Percentiles rank a stretch among this genome's conserved stretches.
phyloP scores from a whole-genome alignment of 2,329 filamentous ascomycete species.

The Tolypocladium amazonense region DNA sequence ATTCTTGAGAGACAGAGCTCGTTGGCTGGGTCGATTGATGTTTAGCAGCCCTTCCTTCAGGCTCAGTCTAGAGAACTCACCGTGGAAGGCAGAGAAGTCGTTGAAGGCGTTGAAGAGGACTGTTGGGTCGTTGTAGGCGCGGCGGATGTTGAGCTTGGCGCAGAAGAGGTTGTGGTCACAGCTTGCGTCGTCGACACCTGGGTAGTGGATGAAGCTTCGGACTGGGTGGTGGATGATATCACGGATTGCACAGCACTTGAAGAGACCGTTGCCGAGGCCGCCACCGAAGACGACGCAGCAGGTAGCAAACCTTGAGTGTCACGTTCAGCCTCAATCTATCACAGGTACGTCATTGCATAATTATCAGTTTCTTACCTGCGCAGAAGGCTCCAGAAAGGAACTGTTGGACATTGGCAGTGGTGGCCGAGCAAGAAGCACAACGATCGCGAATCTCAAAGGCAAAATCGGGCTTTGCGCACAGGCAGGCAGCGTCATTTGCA shows the following conservation, averaged over 20 bases:
- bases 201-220: not conserved
- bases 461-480: constrained; percentile 22
- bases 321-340: not conserved
- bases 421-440: constrained; percentile 17
- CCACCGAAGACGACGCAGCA: not conserved
- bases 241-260: not conserved
- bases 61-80: not conserved
- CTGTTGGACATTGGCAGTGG: constrained; percentile 15
- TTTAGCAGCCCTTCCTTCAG: not conserved
- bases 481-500: constrained; percentile 23
- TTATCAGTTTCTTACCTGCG: constrained; percentile 3
- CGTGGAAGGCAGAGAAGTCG: not conserved
- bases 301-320: not conserved
- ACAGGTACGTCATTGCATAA: not conserved
- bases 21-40: not conserved
- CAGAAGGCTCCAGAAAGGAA: constrained; percentile 15
- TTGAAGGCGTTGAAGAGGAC: constrained; percentile 2
- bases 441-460: constrained; percentile 24
- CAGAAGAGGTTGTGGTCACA: not conserved
- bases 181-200: not conserved
- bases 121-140: not conserved
- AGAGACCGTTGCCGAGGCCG: not conserved
- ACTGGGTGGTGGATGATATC: not conserved
- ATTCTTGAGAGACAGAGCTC: not conserved
- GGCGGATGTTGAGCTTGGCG: not conserved